These are phyloP conservation scores for Parmelia sp. DNA, from an alignment of 495 filamentous ascomycete species.

Conservation along the genomic window DNA sequence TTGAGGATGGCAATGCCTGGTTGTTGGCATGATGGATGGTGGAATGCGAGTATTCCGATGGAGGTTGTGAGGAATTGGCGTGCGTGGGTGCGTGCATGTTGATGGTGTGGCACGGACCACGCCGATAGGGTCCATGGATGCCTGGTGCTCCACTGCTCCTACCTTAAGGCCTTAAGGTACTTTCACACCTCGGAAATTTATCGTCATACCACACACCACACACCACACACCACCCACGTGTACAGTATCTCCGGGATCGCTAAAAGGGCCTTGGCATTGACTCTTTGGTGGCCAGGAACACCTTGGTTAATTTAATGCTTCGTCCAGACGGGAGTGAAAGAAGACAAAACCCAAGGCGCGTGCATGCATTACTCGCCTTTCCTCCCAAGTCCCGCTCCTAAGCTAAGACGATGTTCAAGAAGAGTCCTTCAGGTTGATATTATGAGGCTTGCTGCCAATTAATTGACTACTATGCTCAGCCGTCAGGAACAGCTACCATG, in stretches of 20 bases:
- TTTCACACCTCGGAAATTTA: too few relatives aligned
- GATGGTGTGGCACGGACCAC: not conserved
- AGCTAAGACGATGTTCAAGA: not conserved
- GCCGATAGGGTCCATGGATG: not conserved
- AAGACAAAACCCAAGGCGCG: not conserved
- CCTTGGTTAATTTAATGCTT: not conserved
- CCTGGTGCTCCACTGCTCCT: too few relatives aligned
- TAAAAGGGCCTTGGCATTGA: not conserved
- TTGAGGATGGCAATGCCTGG: not conserved
- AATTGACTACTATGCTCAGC: not conserved
- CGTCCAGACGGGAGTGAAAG: not conserved
- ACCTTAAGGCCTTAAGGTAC: not conserved
- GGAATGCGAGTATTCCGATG: not conserved
- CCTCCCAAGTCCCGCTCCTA: not conserved
- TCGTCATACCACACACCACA: not conserved
- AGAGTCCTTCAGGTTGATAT: not conserved
- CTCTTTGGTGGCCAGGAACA: not conserved
- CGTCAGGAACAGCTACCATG: not conserved
- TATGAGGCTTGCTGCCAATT: not conserved
- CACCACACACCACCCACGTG: too few relatives aligned
- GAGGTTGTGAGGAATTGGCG: not conserved
- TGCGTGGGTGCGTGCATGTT: not conserved
- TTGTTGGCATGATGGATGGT: conserved; percentile 1
- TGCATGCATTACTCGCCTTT: not conserved
- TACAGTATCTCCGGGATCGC: not conserved